Base-by-base conservation (phyloP, 768 basidiomycete species). In the Sistotremastrum niveocremeum region DNA sequence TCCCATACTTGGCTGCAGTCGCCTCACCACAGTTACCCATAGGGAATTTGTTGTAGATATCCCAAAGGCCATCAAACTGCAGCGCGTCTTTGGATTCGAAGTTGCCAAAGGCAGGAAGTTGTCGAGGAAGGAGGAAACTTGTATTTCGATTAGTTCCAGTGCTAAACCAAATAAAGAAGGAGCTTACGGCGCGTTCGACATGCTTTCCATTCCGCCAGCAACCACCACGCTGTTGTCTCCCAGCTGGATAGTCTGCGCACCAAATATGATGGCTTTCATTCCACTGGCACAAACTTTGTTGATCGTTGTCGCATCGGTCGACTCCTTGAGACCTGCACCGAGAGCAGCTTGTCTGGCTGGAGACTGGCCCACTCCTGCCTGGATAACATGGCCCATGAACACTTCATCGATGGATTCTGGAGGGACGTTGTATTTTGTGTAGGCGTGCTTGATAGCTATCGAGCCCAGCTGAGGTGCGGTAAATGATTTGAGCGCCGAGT, bases 201-300 rank as follows among this genome's bases (percentile, higher is more conserved):
- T 99, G 69, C 87, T 91, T 70, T 99, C 95, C 89, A 90, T 95
- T 50, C 95, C 95, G 54, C 95, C 95, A 47, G 93, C 93, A 29
- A 80, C 88, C 54, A 95, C 84, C 42, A 95, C 76, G 37, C 66
- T 77, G 49, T 84, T 79, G 60, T 94, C 79, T 43, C 95, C 95
- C 28, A 81, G 72, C 61, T 81, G 74, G 57, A 99, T 89, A 56
- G 74, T 77, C 69, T 98, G 95, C 30, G 89, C 74, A 46, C 89
- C 95, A 51, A 98, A 72, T 64, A 90, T 95, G 66, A 98, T 77
- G 31, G 93, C 74, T 66, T 98, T 98, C 74, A 99, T 70, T 50
- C 95, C 95, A 45, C 87, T 91, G 4, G 95, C 95, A 64, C 95
- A 99, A 62, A 99, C 95, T 70, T 99, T 99, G 78, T 99, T 99